Evolutionary conservation across 2,329 filamentous ascomycete genomes (phyloP).

Genomic region (Sclerotinia borealis): DNA sequence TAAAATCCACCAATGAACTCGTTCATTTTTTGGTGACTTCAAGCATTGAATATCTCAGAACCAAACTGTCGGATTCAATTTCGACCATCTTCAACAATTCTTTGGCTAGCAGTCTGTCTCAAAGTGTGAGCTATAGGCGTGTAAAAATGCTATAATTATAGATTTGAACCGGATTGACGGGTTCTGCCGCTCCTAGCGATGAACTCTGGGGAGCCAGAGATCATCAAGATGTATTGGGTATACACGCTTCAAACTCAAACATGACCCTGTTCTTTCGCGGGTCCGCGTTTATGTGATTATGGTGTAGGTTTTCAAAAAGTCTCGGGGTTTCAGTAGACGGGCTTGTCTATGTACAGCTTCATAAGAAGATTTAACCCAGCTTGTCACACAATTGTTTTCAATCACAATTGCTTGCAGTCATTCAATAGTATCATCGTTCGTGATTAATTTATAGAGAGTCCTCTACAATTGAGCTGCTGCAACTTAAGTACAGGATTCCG

Average conservation of each 20-base stretch:
- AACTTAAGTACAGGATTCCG: not conserved
- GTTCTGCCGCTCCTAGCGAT: not conserved
- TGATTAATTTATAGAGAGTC: not conserved
- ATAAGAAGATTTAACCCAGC: not conserved
- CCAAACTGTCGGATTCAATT: not conserved
- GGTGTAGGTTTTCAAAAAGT: not conserved
- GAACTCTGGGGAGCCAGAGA: not conserved
- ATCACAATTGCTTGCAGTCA: not conserved
- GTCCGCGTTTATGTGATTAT: not conserved
- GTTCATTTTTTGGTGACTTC: not conserved
- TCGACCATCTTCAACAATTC: not conserved
- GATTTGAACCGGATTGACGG: not conserved
- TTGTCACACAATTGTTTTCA: not conserved
- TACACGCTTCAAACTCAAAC: not conserved
- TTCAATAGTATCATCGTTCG: not conserved
- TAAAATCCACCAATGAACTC: not conserved
- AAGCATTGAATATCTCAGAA: not conserved
- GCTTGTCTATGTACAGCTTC: not conserved
- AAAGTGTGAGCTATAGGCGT: not conserved
- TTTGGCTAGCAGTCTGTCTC: not conserved
- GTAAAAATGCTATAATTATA: not conserved
- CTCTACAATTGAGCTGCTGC: not conserved
- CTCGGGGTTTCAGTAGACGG: not conserved
- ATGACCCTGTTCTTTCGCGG: not conserved
- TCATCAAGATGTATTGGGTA: not conserved